These are phyloP conservation scores for Ceratobasidium sp. DNA, from an alignment of 1,284 basidiomycete genomes.

Conservation along the genomic window DNA sequence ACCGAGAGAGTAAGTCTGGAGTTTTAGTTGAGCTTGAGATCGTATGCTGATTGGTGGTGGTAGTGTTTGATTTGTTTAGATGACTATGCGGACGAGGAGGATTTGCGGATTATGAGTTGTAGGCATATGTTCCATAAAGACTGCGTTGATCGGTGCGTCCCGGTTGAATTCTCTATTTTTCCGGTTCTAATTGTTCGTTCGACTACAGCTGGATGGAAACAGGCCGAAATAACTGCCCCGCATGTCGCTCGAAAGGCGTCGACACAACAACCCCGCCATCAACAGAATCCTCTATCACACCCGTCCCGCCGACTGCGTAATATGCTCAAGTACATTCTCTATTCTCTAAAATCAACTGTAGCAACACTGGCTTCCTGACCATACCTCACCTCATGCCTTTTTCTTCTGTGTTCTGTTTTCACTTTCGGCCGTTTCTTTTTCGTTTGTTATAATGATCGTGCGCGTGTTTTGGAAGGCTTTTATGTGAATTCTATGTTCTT, in stretches of 20 bases:
- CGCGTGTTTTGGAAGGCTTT: no score
- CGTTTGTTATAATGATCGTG: no score
- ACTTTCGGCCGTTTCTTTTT: no score
- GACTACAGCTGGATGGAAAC: constrained; percentile 79
- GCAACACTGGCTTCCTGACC: no score
- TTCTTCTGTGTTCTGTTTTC: no score
- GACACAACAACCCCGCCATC: constrained; percentile 31
- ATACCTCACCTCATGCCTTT: no score
- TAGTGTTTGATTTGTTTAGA: constrained; percentile 87
- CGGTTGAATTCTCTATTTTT: not conserved
- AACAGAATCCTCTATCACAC: not conserved
- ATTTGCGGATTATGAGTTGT: constrained; percentile 83
- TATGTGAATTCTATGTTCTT: no score
- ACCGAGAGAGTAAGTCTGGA: constrained; percentile 73
- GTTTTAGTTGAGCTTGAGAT: not conserved
- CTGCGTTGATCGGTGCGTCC: constrained; percentile 75
- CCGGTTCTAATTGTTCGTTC: not conserved
- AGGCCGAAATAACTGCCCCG: constrained; percentile 90
- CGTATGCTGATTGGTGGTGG: constrained; percentile 27
- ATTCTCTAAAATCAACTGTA: no score
- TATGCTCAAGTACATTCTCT: no score
- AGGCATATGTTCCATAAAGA: constrained; percentile 86
- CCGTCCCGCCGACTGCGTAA: no score
- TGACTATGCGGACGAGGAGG: constrained; percentile 81
- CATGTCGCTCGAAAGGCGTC: constrained; percentile 72